These are phyloP conservation scores for Agroathelia rolfsii DNA, from an alignment of 1,284 basidiomycete genomes.

Conservation along the genomic window DNA sequence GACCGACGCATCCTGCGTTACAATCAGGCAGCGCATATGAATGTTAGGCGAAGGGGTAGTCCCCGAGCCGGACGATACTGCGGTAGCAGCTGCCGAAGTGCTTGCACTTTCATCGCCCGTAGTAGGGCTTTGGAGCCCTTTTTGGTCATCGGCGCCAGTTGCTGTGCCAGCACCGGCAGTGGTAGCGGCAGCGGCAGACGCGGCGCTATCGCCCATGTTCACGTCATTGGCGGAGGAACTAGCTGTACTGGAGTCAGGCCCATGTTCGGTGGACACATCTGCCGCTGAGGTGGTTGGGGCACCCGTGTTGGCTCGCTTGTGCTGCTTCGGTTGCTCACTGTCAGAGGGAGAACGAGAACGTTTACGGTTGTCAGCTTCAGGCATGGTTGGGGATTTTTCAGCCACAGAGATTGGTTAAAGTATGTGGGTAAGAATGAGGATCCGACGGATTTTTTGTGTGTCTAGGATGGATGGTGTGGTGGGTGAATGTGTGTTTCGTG, in stretches of 20 bases:
- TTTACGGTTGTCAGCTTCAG: conserved; percentile 77
- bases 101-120: conserved; percentile 15
- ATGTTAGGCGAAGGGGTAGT: conserved; percentile 63
- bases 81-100: conserved; percentile 32
- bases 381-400: conserved; percentile 64
- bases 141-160: no score
- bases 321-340: conserved; percentile 63
- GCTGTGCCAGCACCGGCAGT: no score
- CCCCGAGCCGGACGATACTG: conserved; percentile 40
- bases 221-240: conserved; percentile 42
- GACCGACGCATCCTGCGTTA: conserved; percentile 98
- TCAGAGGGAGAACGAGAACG: conserved; percentile 79
- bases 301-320: conserved; percentile 78
- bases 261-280: conserved; percentile 29
- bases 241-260: conserved; percentile 30
- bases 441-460: conserved; percentile 27
- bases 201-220: conserved; percentile 50
- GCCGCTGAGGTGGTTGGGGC: conserved; percentile 38
- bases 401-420: conserved; percentile 36
- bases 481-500: no score
- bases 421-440: conserved; percentile 27
- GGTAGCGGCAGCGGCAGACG: conserved; percentile 26
- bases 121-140: no score
- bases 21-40: conserved; percentile 93
- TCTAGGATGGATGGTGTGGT: conserved; percentile 25